Base-by-base conservation (phyloP, 1,284 basidiomycete genomes). In the Ceratobasidium theobromae region DNA sequence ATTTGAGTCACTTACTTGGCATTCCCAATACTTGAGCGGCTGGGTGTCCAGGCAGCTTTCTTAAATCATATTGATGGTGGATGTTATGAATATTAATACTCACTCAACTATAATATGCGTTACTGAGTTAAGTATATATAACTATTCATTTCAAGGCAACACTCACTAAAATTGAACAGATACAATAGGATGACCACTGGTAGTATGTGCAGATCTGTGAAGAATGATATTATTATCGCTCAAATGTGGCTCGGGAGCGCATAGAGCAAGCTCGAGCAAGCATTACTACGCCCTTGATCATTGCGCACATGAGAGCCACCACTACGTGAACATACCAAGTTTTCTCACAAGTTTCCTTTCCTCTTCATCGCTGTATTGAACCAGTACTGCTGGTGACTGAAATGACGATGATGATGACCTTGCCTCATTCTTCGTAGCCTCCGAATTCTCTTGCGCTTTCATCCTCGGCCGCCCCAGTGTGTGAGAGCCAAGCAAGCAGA, bases 11-110 rank as follows among this genome's bases (percentile, higher is more conserved):
- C 67, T 53, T 53, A 69, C 69, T 70, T 70, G 23, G 69, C 69
- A 55, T 70, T 70, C 11, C 69, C 69, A 38, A 70, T 48, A 46
- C 69, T 70, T 25, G 69, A 67, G 27, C 69, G 69, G 49, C 69
- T 70, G 32, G n/a, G n/a, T n/a, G n/a, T n/a, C 35, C 14, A 40
- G 2, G 12, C 5, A 6, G 16, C 38, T 5, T 14, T 1, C 35
- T 8, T 38, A 16, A 30, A 8, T 27, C 23, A 40, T 40, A 18
- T 28, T n/a, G 21, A 14, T 16, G 3, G 11, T 4, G 4, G 8
- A 21, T 21, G 18, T 16, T 23, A 18, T 6, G 4, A 11, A 12
- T 25, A 16, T 14, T 11, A n/a, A 14, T 35, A 51, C 58, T 51
- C 30, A 62, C 58, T 62, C 58, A 30, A 62, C 58, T 62, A 33